Conservation (phyloP, 139 green algal genomes). For the Chlorella sp. region DNA sequence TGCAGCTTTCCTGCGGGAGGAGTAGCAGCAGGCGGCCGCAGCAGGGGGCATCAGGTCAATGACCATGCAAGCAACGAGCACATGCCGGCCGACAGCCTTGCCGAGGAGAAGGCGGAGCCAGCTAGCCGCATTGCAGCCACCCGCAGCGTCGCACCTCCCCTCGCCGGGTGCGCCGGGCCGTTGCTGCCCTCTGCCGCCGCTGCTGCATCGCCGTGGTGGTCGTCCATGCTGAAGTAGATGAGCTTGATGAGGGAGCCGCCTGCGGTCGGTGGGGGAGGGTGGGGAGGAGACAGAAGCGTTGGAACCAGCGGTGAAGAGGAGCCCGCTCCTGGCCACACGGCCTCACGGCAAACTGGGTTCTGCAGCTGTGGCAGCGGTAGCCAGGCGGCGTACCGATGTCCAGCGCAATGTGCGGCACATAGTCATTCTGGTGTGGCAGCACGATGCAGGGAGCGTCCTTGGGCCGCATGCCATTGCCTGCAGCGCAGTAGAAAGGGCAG, state of each 20-base stretch:
- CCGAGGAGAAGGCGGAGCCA: too few species aligned
- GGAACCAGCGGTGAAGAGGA: too few species aligned
- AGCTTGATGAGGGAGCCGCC: constrained; percentile 97
- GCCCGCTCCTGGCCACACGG: too few species aligned
- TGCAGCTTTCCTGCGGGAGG: constrained; percentile 81
- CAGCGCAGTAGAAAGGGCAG: neutral
- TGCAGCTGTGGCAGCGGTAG: too few species aligned
- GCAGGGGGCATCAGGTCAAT: too few species aligned
- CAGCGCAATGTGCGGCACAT: constrained; percentile 92
- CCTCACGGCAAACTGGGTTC: too few species aligned
- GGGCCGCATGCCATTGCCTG: neutral
- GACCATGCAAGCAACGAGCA: too few species aligned
- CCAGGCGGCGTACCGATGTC: too few species aligned
- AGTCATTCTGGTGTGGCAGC: constrained; percentile 92
- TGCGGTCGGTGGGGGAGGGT: neutral
- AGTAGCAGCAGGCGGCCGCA: too few species aligned
- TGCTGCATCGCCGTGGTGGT: neutral
- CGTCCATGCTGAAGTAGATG: constrained; percentile 93
- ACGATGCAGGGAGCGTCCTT: constrained; percentile 86
- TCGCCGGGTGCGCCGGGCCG: neutral
- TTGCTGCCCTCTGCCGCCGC: neutral
- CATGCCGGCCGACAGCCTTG: neutral
- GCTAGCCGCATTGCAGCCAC: too few species aligned
- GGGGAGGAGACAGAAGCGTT: too few species aligned
- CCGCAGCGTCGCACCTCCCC: neutral